phyloP scores from a whole-genome alignment of 805 yeast species.

The Hanseniaspora jakobsenii region DNA sequence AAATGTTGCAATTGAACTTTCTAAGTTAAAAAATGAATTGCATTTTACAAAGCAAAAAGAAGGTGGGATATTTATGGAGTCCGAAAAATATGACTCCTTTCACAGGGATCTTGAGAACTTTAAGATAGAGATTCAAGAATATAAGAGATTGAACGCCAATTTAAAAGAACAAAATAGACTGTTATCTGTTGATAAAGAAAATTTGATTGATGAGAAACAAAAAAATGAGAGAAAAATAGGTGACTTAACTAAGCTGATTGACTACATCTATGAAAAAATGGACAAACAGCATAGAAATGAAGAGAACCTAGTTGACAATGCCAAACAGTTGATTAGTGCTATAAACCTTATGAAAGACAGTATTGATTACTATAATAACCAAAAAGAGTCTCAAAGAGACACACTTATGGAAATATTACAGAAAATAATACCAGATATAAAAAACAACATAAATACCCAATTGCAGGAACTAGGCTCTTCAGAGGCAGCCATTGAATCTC shows the following conservation, averaged over 20 bases:
- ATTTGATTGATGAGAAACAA: slow-evolving; percentile 23
- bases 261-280: slow-evolving; percentile 22
- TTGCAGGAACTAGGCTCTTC: neutral
- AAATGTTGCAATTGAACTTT: slow-evolving; percentile 38
- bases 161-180: slow-evolving; percentile 30
- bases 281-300: slow-evolving; percentile 24
- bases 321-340: slow-evolving; percentile 20
- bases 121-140: slow-evolving; percentile 40
- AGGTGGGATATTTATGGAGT: slow-evolving; percentile 49
- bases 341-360: slow-evolving; percentile 20
- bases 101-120: slow-evolving; percentile 38
- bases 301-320: slow-evolving; percentile 21
- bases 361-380: slow-evolving; percentile 21
- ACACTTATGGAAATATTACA: neutral
- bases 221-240: slow-evolving; percentile 23
- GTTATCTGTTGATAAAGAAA: slow-evolving; percentile 24
- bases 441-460: slow-evolving; percentile 4
- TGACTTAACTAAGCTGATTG: slow-evolving; percentile 22
- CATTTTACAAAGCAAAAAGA: slow-evolving; percentile 50
- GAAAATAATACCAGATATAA: slow-evolving; percentile 6
- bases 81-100: slow-evolving; percentile 43
- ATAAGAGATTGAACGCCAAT: slow-evolving; percentile 32
- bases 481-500: neutral
- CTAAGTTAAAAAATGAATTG: slow-evolving; percentile 44
- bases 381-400: slow-evolving; percentile 16